phyloP scores from a whole-genome alignment of 257 asterid genomes.

The Verbascum thapsus region DNA sequence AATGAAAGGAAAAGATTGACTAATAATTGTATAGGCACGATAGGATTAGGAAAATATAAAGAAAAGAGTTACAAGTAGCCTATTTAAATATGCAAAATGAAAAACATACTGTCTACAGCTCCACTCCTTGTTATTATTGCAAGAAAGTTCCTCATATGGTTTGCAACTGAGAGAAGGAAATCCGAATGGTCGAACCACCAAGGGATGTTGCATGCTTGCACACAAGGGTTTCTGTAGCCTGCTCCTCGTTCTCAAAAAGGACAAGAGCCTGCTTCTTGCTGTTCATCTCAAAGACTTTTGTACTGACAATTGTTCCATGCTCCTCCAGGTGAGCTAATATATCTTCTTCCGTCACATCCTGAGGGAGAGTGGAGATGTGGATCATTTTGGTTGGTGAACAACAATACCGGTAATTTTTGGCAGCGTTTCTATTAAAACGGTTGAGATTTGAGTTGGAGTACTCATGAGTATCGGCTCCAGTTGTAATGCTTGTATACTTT shows the following conservation, averaged over 20 bases:
- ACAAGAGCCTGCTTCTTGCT: slow-evolving; percentile 96
- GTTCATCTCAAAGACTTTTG: slow-evolving; percentile 88
- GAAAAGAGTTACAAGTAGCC: slow-evolving; percentile 20
- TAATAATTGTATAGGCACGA: neutral
- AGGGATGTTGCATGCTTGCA: slow-evolving; percentile 97
- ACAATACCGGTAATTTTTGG: slow-evolving; percentile 90
- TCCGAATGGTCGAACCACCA: slow-evolving; percentile 78
- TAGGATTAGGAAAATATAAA: neutral
- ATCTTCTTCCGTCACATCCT: slow-evolving; percentile 79
- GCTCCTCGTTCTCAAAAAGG: slow-evolving; percentile 87
- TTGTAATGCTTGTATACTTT: slow-evolving; percentile 77
- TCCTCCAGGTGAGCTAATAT: slow-evolving; percentile 77
- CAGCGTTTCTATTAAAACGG: slow-evolving; percentile 95
- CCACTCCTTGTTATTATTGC: slow-evolving; percentile 18
- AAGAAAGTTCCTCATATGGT: slow-evolving; percentile 50
- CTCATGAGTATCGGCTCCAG: slow-evolving; percentile 91
- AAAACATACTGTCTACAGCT: slow-evolving; percentile 35
- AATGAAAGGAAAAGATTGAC: neutral
- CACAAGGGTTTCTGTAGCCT: slow-evolving; percentile 95
- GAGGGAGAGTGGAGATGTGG: slow-evolving; percentile 90
- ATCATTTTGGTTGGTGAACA: slow-evolving; percentile 98
- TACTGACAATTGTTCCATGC: slow-evolving; percentile 66
- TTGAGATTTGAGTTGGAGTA: slow-evolving; percentile 92
- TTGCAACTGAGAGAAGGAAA: slow-evolving; percentile 96
- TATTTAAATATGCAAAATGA: slow-evolving; percentile 23